Conservation (phyloP, 2,329 filamentous ascomycete genomes). For the Paecilomyces dactylethromorphus region DNA sequence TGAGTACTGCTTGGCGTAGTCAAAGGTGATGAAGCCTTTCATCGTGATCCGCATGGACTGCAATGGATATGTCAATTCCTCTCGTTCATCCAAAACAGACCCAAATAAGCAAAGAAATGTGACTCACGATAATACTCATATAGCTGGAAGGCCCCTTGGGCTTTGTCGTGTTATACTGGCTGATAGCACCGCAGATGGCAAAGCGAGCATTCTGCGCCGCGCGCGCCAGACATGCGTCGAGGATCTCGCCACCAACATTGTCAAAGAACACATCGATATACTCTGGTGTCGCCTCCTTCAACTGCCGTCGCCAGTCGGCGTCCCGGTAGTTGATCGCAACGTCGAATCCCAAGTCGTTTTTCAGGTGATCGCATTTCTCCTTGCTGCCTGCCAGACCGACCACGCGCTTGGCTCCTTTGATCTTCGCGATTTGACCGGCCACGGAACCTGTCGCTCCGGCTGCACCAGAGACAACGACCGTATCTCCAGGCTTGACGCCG, state of each 20-base stretch:
- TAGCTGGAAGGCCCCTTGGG: constrained; percentile 50
- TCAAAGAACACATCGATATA: constrained; percentile 67
- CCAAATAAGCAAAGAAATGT: background rate
- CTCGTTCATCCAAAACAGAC: background rate
- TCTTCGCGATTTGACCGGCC: constrained; percentile 70
- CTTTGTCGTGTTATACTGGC: constrained; percentile 57
- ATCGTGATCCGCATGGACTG: constrained; percentile 43
- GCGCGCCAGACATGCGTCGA: constrained; percentile 59
- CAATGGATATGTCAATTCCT: constrained; percentile 8
- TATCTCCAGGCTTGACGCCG: constrained; percentile 61
- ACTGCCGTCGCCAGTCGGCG: constrained; percentile 52
- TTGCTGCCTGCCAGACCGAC: constrained; percentile 60
- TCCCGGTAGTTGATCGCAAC: constrained; percentile 65
- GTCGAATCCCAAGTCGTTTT: constrained; percentile 60
- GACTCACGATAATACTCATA: constrained; percentile 34
- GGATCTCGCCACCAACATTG: constrained; percentile 66
- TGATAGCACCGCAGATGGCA: constrained; percentile 65
- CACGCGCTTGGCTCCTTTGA: constrained; percentile 57
- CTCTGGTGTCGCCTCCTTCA: constrained; percentile 53
- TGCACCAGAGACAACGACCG: constrained; percentile 70
- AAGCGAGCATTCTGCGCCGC: constrained; percentile 59
- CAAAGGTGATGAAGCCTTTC: constrained; percentile 69
- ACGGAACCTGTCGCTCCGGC: constrained; percentile 73
- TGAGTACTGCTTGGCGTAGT: constrained; percentile 54
- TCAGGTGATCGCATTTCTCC: constrained; percentile 63